These are phyloP conservation scores for Pestalotiopsis sp. DNA, from an alignment of 2,329 filamentous ascomycete genomes.

Conservation along the genomic window DNA sequence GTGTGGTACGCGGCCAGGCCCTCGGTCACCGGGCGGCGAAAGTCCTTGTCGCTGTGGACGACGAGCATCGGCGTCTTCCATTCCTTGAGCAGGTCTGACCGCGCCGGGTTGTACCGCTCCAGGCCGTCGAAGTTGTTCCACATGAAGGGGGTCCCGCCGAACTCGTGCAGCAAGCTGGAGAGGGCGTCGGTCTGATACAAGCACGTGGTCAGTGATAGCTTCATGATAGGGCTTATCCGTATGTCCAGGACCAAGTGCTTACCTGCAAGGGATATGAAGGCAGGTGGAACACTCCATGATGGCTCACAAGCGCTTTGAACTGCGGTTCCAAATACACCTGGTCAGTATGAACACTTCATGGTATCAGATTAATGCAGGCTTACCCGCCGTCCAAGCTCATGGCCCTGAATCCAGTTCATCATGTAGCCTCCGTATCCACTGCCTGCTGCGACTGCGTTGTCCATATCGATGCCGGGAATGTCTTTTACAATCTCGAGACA, in stretches of 20 bases:
- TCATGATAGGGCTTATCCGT: background rate
- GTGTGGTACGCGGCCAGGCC: conserved; percentile 31
- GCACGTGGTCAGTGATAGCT: background rate
- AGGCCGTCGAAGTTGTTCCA: conserved; percentile 49
- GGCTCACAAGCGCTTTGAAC: conserved; percentile 59
- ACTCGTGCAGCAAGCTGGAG: conserved; percentile 12
- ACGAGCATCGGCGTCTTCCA: conserved; percentile 71
- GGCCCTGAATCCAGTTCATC: conserved; percentile 61
- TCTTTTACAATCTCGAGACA: conserved; percentile 54
- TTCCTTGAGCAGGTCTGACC: conserved; percentile 48
- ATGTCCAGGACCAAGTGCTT: background rate
- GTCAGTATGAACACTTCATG: conserved; percentile 10
- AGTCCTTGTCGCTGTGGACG: conserved; percentile 73
- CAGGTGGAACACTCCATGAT: conserved; percentile 47
- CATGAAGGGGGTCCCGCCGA: conserved; percentile 43
- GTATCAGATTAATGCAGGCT: conserved; percentile 4
- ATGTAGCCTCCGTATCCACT: conserved; percentile 62
- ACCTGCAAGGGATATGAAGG: conserved; percentile 26
- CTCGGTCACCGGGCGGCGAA: conserved; percentile 48
- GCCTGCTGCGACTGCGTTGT: conserved; percentile 54
- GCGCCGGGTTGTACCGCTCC: conserved; percentile 53
- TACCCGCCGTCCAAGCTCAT: conserved; percentile 50
- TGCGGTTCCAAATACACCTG: conserved; percentile 28
- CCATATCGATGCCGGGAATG: conserved; percentile 55
- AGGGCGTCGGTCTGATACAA: conserved; percentile 25